A percentile compares a stretch with the other conserved stretches of the same genome.
Evolutionary conservation across 2,329 filamentous ascomycete species (phyloP).

Genomic region (Colletotrichum gloeosporioides): DNA sequence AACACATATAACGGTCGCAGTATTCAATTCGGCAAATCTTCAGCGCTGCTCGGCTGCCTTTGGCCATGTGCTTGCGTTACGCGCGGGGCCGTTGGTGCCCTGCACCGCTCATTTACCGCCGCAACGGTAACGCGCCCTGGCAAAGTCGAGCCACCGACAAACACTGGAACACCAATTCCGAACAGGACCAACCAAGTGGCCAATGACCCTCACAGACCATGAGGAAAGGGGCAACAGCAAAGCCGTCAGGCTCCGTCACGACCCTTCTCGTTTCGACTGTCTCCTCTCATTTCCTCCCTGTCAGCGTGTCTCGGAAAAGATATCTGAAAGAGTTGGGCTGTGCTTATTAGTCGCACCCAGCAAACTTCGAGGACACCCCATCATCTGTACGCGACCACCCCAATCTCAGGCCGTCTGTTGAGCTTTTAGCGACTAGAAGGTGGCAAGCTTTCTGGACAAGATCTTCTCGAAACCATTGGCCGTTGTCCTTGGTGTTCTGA

Average conservation of each 20-base stretch:
- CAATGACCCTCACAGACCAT: neutral
- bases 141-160: neutral
- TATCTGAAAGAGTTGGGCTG: neutral
- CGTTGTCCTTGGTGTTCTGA: neutral
- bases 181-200: neutral
- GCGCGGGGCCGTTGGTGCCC: neutral
- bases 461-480: neutral
- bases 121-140: conserved; percentile 6
- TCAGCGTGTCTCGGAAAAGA: neutral
- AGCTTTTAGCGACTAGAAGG: neutral
- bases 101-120: conserved; percentile 16
- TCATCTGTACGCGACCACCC: neutral
- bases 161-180: neutral
- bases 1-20: neutral
- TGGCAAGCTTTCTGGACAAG: neutral
- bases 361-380: neutral
- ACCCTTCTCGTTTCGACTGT: neutral
- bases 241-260: neutral
- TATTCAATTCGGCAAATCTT: neutral
- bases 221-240: conserved; percentile 16
- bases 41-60: neutral
- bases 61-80: neutral
- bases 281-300: conserved; percentile 8
- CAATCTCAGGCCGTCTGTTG: neutral
- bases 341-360: neutral